phyloP scores from a whole-genome alignment of 1,284 basidiomycete species.

The Pseudozyma flocculosa region DNA sequence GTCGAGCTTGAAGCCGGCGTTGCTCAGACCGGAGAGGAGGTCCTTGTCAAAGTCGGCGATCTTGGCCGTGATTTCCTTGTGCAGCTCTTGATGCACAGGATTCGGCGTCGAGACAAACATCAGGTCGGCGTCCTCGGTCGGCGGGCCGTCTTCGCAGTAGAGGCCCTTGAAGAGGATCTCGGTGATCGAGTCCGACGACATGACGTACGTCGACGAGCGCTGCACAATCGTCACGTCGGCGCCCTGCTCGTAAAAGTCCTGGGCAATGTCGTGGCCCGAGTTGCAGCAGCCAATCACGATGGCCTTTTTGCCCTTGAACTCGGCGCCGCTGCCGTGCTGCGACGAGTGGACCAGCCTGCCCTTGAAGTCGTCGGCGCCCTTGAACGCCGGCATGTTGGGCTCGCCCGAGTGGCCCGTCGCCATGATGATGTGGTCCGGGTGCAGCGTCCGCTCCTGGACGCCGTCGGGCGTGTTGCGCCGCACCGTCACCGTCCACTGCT shows the following conservation, averaged over 20 bases:
- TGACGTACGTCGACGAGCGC: constrained; percentile 67
- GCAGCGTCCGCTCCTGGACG: constrained; percentile 63
- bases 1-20: constrained; percentile 67
- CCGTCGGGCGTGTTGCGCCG: constrained; percentile 56
- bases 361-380: constrained; percentile 64
- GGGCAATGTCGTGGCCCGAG: constrained; percentile 62
- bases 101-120: constrained; percentile 63
- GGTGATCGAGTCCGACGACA: constrained; percentile 60
- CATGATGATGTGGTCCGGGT: constrained; percentile 64
- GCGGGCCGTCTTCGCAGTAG: constrained; percentile 64
- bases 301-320: constrained; percentile 66
- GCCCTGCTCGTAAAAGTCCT: constrained; percentile 62
- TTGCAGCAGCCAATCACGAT: constrained; percentile 68
- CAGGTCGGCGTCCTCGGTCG: constrained; percentile 64
- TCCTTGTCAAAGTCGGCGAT: constrained; percentile 61
- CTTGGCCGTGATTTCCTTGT: constrained; percentile 51
- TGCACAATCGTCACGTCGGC: constrained; percentile 68
- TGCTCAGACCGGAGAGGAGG: constrained; percentile 64
- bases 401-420: constrained; percentile 67
- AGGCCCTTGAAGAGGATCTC: constrained; percentile 59
- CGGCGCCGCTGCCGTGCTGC: constrained; percentile 62
- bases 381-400: constrained; percentile 59
- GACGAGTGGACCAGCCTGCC: constrained; percentile 66
- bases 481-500: constrained; percentile 66
- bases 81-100: constrained; percentile 61